Evolutionary conservation across 805 yeast genomes (phyloP).

Genomic region (Candida berthetii): DNA sequence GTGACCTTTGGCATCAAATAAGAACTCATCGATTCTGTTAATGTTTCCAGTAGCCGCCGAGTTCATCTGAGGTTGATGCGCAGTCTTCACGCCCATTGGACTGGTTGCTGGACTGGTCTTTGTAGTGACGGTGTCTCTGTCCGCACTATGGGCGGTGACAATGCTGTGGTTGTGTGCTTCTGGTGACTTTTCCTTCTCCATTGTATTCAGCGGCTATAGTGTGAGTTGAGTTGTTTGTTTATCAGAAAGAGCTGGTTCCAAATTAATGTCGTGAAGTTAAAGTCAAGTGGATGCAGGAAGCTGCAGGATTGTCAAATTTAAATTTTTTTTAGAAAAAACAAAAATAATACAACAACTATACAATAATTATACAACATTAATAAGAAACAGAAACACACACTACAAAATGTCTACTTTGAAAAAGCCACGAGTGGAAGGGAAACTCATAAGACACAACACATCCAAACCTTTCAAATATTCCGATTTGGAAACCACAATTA

Average conservation of each 20-base stretch:
- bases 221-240: too few species aligned
- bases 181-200: neutral
- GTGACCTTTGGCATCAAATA: neutral
- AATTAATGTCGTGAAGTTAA: too few species aligned
- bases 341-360: too few species aligned
- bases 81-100: slow-evolving; percentile 1
- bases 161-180: slow-evolving; percentile 3
- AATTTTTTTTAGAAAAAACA: too few species aligned
- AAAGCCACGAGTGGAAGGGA: slow-evolving; percentile 22
- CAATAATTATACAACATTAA: too few species aligned
- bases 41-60: neutral
- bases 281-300: too few species aligned
- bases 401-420: neutral
- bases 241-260: too few species aligned
- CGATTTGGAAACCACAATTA: slow-evolving; percentile 41
- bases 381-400: neutral
- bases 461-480: slow-evolving; percentile 36
- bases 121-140: slow-evolving; percentile 1
- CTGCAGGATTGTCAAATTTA: too few species aligned
- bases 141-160: slow-evolving; percentile 2
- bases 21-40: neutral
- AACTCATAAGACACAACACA: slow-evolving; percentile 48
- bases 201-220: neutral
- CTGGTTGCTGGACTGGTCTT: slow-evolving; percentile 1
- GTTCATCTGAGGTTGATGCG: neutral